A percentile compares a stretch with the other conserved stretches of the same genome.
Evolutionary conservation across 2,329 filamentous ascomycete species (phyloP).

Genomic region (Penicillium crustosum): DNA sequence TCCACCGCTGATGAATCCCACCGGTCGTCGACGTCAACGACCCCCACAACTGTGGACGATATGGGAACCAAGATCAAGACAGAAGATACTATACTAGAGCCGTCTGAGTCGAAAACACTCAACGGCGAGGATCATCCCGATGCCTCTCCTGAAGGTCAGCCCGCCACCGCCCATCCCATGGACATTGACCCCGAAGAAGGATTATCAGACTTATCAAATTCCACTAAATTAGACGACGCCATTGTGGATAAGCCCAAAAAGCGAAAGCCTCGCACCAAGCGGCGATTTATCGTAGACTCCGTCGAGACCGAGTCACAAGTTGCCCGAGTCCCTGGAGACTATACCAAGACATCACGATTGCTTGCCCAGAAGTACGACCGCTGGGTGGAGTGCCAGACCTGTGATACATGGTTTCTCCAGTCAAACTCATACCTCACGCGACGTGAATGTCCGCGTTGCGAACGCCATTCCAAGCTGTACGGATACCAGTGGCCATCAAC

Average conservation of each 20-base stretch:
- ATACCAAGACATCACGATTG: slow-evolving; percentile 74
- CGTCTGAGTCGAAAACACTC: neutral
- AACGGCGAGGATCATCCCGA: slow-evolving; percentile 15
- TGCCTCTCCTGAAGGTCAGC: slow-evolving; percentile 10
- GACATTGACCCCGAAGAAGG: slow-evolving; percentile 22
- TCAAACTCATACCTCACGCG: slow-evolving; percentile 83
- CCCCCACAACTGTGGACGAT: slow-evolving; percentile 40
- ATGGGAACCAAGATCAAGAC: slow-evolving; percentile 20
- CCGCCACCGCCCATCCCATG: slow-evolving; percentile 8
- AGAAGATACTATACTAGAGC: slow-evolving; percentile 16
- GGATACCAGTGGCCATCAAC: slow-evolving; percentile 97
- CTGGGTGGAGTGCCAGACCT: slow-evolving; percentile 89
- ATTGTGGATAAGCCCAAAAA: slow-evolving; percentile 21
- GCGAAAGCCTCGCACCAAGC: slow-evolving; percentile 28
- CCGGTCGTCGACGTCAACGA: slow-evolving; percentile 36
- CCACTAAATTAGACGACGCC: slow-evolving; percentile 30
- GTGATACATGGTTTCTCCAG: slow-evolving; percentile 80
- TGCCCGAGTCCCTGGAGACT: slow-evolving; percentile 69
- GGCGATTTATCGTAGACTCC: slow-evolving; percentile 33
- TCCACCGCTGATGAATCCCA: slow-evolving; percentile 35
- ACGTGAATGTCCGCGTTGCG: slow-evolving; percentile 84
- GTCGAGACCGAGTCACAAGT: slow-evolving; percentile 39
- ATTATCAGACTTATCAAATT: slow-evolving; percentile 30
- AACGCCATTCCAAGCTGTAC: slow-evolving; percentile 93
- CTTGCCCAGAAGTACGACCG: slow-evolving; percentile 72